Evolutionary conservation across 139 green algal species (phyloP).

Genomic region (Nannochloris sp.): DNA sequence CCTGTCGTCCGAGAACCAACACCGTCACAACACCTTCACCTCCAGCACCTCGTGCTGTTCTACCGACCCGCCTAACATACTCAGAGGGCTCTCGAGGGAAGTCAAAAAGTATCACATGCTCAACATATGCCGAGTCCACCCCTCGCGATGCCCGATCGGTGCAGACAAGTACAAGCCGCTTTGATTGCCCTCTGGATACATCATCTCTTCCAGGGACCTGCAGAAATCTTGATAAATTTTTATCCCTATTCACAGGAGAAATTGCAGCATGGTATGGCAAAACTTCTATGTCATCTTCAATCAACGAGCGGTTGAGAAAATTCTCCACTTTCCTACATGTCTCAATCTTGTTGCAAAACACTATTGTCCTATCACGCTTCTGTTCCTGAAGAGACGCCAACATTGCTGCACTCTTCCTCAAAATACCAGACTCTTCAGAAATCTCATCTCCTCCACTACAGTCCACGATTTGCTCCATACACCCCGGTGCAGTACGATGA

Average conservation of each 20-base stretch:
- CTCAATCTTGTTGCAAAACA: slow-evolving; percentile 93
- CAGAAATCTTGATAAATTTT: slow-evolving; percentile 58
- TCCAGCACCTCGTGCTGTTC: slow-evolving; percentile 72
- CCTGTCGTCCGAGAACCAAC: slow-evolving; percentile 78
- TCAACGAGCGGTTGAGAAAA: slow-evolving; percentile 45
- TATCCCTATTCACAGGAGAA: slow-evolving; percentile 29
- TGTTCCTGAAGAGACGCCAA: slow-evolving; percentile 21
- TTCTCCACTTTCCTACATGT: slow-evolving; percentile 85
- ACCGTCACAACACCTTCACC: slow-evolving; percentile 63
- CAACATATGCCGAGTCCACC: slow-evolving; percentile 51
- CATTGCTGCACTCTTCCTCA: slow-evolving; percentile 69
- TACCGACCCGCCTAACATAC: slow-evolving; percentile 83
- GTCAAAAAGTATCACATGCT: slow-evolving; percentile 93
- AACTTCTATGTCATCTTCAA: slow-evolving; percentile 25
- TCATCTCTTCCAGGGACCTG: slow-evolving; percentile 2
- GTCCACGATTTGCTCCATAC: slow-evolving; percentile 84
- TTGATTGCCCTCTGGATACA: not conserved
- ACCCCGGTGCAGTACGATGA: slow-evolving; percentile 62
- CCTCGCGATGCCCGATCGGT: slow-evolving; percentile 68
- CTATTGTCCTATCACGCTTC: slow-evolving; percentile 34
- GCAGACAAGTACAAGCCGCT: slow-evolving; percentile 53
- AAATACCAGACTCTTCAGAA: slow-evolving; percentile 56
- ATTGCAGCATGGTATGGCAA: slow-evolving; percentile 83
- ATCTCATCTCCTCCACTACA: slow-evolving; percentile 82
- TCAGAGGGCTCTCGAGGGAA: slow-evolving; percentile 90